Base-by-base conservation (phyloP, 2,329 filamentous ascomycete species). In the Hortaea werneckii region DNA sequence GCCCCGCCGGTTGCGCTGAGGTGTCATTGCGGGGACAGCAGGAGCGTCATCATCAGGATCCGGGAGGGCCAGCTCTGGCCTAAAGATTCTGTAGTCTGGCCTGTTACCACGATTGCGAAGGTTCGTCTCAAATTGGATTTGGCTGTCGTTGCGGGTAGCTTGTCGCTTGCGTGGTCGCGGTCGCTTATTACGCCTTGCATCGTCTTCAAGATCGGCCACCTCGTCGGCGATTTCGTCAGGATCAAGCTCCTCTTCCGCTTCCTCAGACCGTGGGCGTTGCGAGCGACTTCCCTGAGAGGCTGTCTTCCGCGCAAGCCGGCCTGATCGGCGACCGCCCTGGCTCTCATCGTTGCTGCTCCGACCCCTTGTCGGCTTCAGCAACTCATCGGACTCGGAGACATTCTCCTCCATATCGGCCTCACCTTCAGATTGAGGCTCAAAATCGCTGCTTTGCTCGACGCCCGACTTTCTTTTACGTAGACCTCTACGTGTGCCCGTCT, bases 81-180 rank as follows among this genome's bases (percentile, higher is more conserved):
- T 82, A 38, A 86, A 79, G 59, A 95, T 86, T 47, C 85, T 85
- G 65, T 96, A 96, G 63, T 95, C 86, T 29, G 92, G 84, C 41
- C 78, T 75, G 54, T 84, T 82, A 30, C 79, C 78, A 67, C 66
- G 85, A 72, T 59, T 83, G 76, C 42, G 79, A 65, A 67, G 57
- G 50, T 54, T 85, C 73, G 54, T 76, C 67, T 47, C 59, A 45
- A 60, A 64, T 5, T 58, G 50, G 46, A 63, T 59, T 5, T 58
- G 50, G 46, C 63, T 59, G 34, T 58, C 56, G 8, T 52, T 42
- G 6, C 55, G 50, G 29, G 53, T 50, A 27, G 55, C 45, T 7
- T 53, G 42, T 29, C 54, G 53, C 46, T 55, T 58, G 20, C 65
- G 58, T n/a, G 68, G 65, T 10, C 69, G 65, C n/a, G 68, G 65